Percentiles rank a stretch among this genome's conserved stretches.
These are phyloP conservation scores for Cicer yamashitae DNA, from an alignment of 306 rosid species.

Conservation along the genomic window DNA sequence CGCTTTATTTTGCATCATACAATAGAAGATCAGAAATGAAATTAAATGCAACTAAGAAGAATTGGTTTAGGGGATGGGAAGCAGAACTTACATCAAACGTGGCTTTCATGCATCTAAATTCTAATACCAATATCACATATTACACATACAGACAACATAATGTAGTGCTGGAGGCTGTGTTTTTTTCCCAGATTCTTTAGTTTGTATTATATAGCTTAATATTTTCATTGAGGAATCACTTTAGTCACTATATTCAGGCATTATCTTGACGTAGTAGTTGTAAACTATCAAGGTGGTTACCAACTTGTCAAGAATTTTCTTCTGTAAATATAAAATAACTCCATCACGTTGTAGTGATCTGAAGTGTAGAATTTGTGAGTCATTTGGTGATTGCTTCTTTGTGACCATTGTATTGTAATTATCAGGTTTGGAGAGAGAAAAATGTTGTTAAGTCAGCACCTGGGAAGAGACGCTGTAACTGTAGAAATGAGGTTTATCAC, in stretches of 20 bases:
- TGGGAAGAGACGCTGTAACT: conserved; percentile 95
- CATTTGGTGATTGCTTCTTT: conserved; percentile 19
- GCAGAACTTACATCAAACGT: neutral
- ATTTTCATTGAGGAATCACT: conserved; percentile 4
- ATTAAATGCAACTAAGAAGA: conserved; percentile 20
- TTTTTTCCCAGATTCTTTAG: conserved; percentile 4
- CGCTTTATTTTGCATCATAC: conserved; percentile 24
- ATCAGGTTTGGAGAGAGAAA: conserved; percentile 98
- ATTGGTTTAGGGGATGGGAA: conserved; percentile 16
- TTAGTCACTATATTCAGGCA: neutral
- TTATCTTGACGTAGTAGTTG: conserved; percentile 3
- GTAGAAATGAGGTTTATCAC: conserved; percentile 97
- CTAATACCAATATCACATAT: neutral
- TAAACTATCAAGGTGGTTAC: conserved; percentile 7
- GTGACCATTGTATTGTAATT: conserved; percentile 37
- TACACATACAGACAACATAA: conserved; percentile 22
- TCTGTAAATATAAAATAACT: neutral
- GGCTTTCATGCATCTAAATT: neutral
- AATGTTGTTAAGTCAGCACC: conserved; percentile 87
- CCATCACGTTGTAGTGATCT: neutral
- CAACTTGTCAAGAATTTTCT: conserved; percentile 3
- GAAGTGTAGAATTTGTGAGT: conserved; percentile 12
- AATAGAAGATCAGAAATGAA: conserved; percentile 19
- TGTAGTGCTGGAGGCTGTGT: conserved; percentile 8
- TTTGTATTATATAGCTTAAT: conserved; percentile 12